A percentile compares a stretch with the other conserved stretches of the same genome.
Conservation (phyloP, 139 green algal species). For the Diplosphaera chodatii region DNA sequence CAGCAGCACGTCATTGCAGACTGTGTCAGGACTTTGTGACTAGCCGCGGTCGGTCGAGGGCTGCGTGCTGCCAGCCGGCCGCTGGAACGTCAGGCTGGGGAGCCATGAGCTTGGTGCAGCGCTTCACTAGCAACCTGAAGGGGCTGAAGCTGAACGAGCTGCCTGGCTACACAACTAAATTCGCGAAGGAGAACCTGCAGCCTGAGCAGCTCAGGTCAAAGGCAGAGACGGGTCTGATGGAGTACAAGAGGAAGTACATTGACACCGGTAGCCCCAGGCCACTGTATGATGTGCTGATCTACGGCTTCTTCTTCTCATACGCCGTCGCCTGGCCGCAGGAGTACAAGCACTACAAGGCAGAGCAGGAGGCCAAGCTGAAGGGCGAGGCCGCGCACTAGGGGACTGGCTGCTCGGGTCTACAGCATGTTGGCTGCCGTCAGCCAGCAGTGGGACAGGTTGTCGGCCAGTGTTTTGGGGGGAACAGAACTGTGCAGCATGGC, state of each 20-base stretch:
- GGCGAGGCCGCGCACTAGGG: slow-evolving; percentile 16
- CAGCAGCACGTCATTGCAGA: too few species aligned
- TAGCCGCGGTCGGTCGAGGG: too few species aligned
- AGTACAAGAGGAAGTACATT: slow-evolving; percentile 51
- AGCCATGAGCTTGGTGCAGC: not conserved
- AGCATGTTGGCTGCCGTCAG: too few species aligned
- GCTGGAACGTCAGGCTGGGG: too few species aligned
- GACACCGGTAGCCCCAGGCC: slow-evolving; percentile 49
- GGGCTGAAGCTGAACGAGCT: slow-evolving; percentile 48
- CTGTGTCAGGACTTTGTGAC: too few species aligned
- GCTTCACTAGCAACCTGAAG: slow-evolving; percentile 19
- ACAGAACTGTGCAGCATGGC: too few species aligned
- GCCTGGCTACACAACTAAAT: slow-evolving; percentile 31
- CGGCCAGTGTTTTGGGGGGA: too few species aligned
- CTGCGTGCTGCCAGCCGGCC: too few species aligned
- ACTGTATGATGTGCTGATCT: slow-evolving; percentile 29
- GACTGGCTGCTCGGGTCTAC: too few species aligned
- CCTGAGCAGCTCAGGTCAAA: slow-evolving; percentile 19
- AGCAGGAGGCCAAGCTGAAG: slow-evolving; percentile 48
- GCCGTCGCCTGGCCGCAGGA: slow-evolving; percentile 45
- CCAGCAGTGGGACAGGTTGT: too few species aligned
- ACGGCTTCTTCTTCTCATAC: slow-evolving; percentile 45
- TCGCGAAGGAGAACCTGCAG: slow-evolving; percentile 31
- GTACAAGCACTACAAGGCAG: slow-evolving; percentile 45
- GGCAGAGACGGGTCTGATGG: slow-evolving; percentile 25